Percentiles rank a stretch among this genome's conserved stretches.
phyloP scores from a whole-genome alignment of 208 protist genomes.

The Zelonia costaricensis region DNA sequence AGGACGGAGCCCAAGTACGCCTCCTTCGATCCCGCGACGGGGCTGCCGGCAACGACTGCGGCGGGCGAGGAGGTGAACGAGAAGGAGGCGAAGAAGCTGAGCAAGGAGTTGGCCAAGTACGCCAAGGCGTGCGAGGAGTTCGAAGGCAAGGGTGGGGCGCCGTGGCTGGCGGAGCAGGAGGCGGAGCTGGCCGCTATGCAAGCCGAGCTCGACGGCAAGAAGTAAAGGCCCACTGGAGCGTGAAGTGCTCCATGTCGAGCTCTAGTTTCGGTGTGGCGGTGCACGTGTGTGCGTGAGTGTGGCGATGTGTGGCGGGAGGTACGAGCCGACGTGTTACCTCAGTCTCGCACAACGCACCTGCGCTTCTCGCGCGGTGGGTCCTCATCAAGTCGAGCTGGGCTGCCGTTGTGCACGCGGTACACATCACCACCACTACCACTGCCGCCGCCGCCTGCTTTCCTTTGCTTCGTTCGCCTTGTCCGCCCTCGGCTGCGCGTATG shows the following conservation, averaged over 20 bases:
- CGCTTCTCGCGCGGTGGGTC: too few species aligned
- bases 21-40: constrained; percentile 52
- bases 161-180: constrained; percentile 57
- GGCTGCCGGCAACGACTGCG: constrained; percentile 43
- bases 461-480: too few species aligned
- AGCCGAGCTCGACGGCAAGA: constrained; percentile 14
- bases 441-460: too few species aligned
- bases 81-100: constrained; percentile 73
- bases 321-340: too few species aligned
- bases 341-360: too few species aligned
- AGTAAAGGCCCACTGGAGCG: not conserved
- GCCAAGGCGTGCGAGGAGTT: constrained; percentile 69
- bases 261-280: not conserved
- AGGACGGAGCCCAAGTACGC: constrained; percentile 38
- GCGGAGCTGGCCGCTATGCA: constrained; percentile 46
- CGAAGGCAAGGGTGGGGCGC: constrained; percentile 47
- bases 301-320: not conserved
- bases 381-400: too few species aligned
- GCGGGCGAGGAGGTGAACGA: constrained; percentile 48
- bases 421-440: too few species aligned
- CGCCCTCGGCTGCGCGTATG: too few species aligned
- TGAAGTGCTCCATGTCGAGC: too few species aligned
- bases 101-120: constrained; percentile 77
- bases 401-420: too few species aligned
- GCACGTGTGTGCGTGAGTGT: not conserved